Evolutionary conservation across 257 asterid species (phyloP).

Genomic region (Perilla frutescens): DNA sequence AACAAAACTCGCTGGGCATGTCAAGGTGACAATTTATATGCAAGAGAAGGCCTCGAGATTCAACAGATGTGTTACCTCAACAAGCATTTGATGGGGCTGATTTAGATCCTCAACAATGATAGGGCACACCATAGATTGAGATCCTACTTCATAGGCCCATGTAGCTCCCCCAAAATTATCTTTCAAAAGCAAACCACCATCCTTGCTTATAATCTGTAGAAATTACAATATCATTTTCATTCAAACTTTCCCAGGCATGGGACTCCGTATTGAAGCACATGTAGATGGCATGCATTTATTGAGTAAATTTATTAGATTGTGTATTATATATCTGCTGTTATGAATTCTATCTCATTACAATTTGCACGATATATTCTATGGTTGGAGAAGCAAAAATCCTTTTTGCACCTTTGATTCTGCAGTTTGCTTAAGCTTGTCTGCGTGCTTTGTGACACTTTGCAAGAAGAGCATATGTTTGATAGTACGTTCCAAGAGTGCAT

Average conservation of each 20-base stretch:
- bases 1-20: constrained; percentile 6
- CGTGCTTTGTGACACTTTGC: constrained; percentile 91
- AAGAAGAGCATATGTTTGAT: constrained; percentile 94
- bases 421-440: constrained; percentile 83
- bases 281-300: not conserved
- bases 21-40: not conserved
- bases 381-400: not conserved
- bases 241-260: not conserved
- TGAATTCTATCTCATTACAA: not conserved
- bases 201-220: constrained; percentile 70
- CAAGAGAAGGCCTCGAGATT: not conserved
- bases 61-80: constrained; percentile 60
- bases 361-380: not conserved
- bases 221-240: not conserved
- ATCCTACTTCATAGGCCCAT: constrained; percentile 96
- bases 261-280: not conserved
- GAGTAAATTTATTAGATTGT: not conserved
- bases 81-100: constrained; percentile 93
- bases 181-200: constrained; percentile 73
- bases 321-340: not conserved
- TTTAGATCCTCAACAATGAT: constrained; percentile 89
- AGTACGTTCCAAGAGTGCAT: constrained; percentile 90
- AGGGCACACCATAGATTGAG: constrained; percentile 84
- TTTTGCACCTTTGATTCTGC: constrained; percentile 84
- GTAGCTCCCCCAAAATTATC: constrained; percentile 89